Base-by-base conservation (phyloP, 2,329 filamentous ascomycete species). In the Arthrobotrys megalospora region DNA sequence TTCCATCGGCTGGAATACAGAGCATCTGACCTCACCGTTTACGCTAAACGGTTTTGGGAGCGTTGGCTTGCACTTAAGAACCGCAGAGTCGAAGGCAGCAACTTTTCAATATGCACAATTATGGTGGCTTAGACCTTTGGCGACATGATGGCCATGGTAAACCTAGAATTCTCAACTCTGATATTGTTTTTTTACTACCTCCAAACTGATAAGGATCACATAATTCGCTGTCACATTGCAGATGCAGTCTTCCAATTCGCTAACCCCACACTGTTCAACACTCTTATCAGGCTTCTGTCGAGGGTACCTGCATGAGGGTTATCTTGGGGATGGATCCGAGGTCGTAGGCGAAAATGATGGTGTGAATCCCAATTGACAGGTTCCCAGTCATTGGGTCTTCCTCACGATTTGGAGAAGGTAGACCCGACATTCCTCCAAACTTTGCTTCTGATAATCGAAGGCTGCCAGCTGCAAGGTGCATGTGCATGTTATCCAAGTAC, bases 301-400 rank as follows among this genome's bases (percentile, higher is more conserved):
- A 69, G 72, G 72, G 72, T 77, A 77, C 72, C 72, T 77, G 72
- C 72, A 77, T 69, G 64, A 76, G n/a, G 28, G 52, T 48, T 63
- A 66, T 47, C 52, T 47, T 55, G 43, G 71, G 24, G 32, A 76
- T 65, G 65, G 72, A 77, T 77, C 72, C 72, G 72, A 70, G 32
- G 5, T 36, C 34, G 50, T 64, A 70, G 72, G 58, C 65, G 72
- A 70, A 55, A 38, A 34, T 14, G 43, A n/a, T n/a, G 48, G 60
- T 65, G 48, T 41, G 45, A 67, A 47, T 47, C 53, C 63, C 63
- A 67, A 64, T 53, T 60, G 52, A 75, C 38, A 53, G 32, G 34
- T 64, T 58, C 62, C 28, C 11, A 16, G 24, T 24, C 16, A 36
- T 6, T 28, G 21, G 28, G 24, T 14, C 32, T 55, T 43, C 53